Evolutionary conservation across 225 moss, liverwort and hornwort genomes (phyloP).

Genomic region (Bryoerythrophyllum caledonicum): DNA sequence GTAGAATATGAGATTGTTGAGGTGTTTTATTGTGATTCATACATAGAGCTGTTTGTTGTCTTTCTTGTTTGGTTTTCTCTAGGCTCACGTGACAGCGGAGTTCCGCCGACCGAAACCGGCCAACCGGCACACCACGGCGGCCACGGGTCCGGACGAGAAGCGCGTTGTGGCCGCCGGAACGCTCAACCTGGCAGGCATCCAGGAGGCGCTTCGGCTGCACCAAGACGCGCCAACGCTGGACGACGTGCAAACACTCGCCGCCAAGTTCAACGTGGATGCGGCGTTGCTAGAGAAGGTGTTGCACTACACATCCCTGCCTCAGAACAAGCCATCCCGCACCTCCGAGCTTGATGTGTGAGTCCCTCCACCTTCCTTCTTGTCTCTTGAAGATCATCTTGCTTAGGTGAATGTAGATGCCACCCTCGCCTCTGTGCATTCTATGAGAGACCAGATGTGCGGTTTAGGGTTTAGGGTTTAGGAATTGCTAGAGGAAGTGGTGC

Average conservation of each 20-base stretch:
- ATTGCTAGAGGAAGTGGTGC: too few species aligned
- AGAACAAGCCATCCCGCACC: slow-evolving; percentile 15
- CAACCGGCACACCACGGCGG: slow-evolving; percentile 75
- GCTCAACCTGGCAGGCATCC: slow-evolving; percentile 67
- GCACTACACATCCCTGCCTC: slow-evolving; percentile 47
- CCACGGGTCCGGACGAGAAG: slow-evolving; percentile 83
- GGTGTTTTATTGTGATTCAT: too few species aligned
- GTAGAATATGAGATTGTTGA: too few species aligned
- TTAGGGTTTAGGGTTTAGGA: too few species aligned
- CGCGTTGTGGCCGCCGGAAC: slow-evolving; percentile 58
- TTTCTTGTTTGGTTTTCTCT: background rate
- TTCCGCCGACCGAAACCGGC: slow-evolving; percentile 56
- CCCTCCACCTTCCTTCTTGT: too few species aligned
- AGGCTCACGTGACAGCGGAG: slow-evolving; percentile 56
- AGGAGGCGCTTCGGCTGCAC: slow-evolving; percentile 60
- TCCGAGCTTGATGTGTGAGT: slow-evolving; percentile 23
- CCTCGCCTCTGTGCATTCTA: too few species aligned
- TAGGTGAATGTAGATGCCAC: background rate
- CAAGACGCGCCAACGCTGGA: slow-evolving; percentile 48
- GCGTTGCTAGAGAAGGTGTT: slow-evolving; percentile 63
- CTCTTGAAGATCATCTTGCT: background rate
- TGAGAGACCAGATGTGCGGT: too few species aligned
- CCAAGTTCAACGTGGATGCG: slow-evolving; percentile 60
- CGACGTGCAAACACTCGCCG: slow-evolving; percentile 60
- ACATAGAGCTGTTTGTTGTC: too few species aligned